Conservation (phyloP, 1,284 basidiomycete species). For the Taiwanofungus camphoratus region DNA sequence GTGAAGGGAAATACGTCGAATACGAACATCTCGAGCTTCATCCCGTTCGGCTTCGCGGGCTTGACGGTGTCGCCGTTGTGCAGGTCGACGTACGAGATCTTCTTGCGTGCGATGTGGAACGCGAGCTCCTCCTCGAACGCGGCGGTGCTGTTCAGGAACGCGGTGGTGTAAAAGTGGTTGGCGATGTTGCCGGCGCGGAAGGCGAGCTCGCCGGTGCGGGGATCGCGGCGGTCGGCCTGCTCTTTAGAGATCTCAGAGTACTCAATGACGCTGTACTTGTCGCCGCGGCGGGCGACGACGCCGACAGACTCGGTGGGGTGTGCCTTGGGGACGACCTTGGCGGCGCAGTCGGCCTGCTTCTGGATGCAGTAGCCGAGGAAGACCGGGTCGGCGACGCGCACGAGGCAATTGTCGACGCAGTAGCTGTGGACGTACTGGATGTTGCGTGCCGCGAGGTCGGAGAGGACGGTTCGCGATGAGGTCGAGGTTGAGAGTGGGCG, state of each 20-base stretch:
- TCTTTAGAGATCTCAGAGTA: slow-evolving; percentile 94
- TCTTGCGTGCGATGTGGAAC: slow-evolving; percentile 98
- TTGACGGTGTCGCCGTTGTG: slow-evolving; percentile 67
- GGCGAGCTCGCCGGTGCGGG: slow-evolving; percentile 67
- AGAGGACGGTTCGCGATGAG: slow-evolving; percentile 71
- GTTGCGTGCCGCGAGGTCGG: slow-evolving; percentile 75
- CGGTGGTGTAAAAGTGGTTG: slow-evolving; percentile 96
- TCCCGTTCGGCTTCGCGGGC: slow-evolving; percentile 90
- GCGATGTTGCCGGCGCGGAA: slow-evolving; percentile 97
- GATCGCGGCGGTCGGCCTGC: slow-evolving; percentile 75
- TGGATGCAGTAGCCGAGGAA: slow-evolving; percentile 93
- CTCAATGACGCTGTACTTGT: slow-evolving; percentile 90
- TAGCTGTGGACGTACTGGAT: slow-evolving; percentile 92
- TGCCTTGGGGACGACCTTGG: slow-evolving; percentile 94
- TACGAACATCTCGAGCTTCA: slow-evolving; percentile 99
- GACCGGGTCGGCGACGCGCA: slow-evolving; percentile 93
- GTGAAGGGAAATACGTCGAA: slow-evolving; percentile 99
- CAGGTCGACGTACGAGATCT: slow-evolving; percentile 82
- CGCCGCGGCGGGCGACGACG: slow-evolving; percentile 81
- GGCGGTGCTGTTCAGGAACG: slow-evolving; percentile 78
- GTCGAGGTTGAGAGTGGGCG: slow-evolving; percentile 61
- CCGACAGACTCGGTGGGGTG: slow-evolving; percentile 90
- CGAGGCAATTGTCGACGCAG: slow-evolving; percentile 99
- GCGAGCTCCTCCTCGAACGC: slow-evolving; percentile 87
- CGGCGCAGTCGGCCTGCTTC: slow-evolving; percentile 84